Conservation (phyloP, 2,329 filamentous ascomycete genomes). For the Sporothrix variecibatus region DNA sequence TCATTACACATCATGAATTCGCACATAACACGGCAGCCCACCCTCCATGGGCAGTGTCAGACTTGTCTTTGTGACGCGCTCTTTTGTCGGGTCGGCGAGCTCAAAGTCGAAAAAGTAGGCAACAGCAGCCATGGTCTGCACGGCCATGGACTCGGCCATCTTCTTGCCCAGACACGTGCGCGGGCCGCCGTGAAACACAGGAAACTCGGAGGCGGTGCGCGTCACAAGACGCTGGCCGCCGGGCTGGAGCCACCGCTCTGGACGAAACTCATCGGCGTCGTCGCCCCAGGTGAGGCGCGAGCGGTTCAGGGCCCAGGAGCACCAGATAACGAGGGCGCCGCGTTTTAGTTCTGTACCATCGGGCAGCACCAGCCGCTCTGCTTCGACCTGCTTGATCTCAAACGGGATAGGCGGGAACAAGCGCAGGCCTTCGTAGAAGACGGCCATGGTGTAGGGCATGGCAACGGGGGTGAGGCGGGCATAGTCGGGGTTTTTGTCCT, state of each 20-base stretch:
- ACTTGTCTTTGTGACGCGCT: constrained; percentile 60
- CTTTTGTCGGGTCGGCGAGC: constrained; percentile 36
- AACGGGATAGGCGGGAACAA: constrained; percentile 67
- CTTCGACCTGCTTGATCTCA: constrained; percentile 62
- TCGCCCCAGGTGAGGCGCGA: constrained; percentile 58
- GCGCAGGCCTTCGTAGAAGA: constrained; percentile 63
- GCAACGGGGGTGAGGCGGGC: constrained; percentile 45
- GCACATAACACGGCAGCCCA: constrained; percentile 54
- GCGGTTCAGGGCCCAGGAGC: constrained; percentile 64
- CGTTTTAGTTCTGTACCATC: constrained; percentile 61
- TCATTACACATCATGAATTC: constrained; percentile 11
- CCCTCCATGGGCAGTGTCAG: constrained; percentile 65
- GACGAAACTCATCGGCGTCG: constrained; percentile 57
- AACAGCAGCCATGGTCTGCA: constrained; percentile 56
- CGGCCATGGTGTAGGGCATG: constrained; percentile 60
- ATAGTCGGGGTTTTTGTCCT: constrained; percentile 32
- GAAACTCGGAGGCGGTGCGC: constrained; percentile 58
- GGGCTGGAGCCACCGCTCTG: constrained; percentile 55
- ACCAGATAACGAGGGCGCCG: constrained; percentile 61
- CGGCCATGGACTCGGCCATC: constrained; percentile 63
- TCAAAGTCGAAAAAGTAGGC: constrained; percentile 54
- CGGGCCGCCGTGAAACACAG: constrained; percentile 66
- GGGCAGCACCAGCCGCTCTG: constrained; percentile 51
- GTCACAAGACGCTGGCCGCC: constrained; percentile 39
- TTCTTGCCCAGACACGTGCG: constrained; percentile 62